Base-by-base conservation (phyloP, 768 basidiomycete genomes). In the Suillus ampliporus region DNA sequence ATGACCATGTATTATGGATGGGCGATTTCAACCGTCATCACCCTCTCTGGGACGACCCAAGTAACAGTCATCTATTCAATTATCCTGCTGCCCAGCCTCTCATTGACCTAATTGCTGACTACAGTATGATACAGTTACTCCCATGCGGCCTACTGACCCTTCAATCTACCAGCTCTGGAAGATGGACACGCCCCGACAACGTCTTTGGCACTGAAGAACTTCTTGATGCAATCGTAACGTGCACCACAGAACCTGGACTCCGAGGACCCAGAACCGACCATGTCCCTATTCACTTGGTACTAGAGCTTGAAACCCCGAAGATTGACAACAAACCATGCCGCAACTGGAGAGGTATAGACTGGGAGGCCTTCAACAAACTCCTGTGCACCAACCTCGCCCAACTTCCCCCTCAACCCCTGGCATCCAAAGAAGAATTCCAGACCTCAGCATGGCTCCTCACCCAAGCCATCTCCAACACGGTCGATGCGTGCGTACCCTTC, bases 131-230 rank as follows among this genome's bases (percentile, higher is more conserved):
- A 0, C 78, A 80, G 78, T 60, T 71, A 0, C 75, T 86, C 0
- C 78, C 76, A 0, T 61, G 68, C 14, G 70, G 68, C 1, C 68
- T 70, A 0, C 80, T 80, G 0, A 86, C 79, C 0, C 71, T 85
- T 0, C 43, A 76, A 23, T 68, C 75, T 0, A 51, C 41, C 0
- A 54, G 34, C 3, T 72, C 79, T 0, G 75, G 77, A n/a, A 81
- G 79, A 60, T 72, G 68, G 52, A 69, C 63, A 0, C 0, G 56
- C 0, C 63, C 61, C 0, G 61, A 69, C 47, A 68, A 70, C 26
- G 13, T 67, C 0, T 70, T 70, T 21, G 57, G 62, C 21, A 65
- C 58, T 0, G 56, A 62, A 2, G 13, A 38, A 19, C 37, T 43
- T 0, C 0, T 5, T 0, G 50, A 51, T 0, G 1, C 4, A 0